These are phyloP conservation scores for Serendipita indica DNA, from an alignment of 768 basidiomycete species.

Conservation along the genomic window DNA sequence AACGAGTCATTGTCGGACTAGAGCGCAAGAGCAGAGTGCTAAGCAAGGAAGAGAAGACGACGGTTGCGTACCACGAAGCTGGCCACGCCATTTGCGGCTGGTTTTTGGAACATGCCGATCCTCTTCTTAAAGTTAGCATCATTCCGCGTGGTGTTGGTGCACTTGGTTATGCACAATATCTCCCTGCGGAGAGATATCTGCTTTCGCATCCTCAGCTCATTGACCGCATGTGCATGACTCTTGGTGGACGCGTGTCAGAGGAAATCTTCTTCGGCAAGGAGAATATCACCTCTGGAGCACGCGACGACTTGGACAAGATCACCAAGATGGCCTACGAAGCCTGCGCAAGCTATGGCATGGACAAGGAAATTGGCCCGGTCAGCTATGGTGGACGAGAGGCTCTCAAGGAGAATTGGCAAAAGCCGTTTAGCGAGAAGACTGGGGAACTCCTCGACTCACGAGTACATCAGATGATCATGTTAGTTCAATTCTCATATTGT, in stretches of 20 bases:
- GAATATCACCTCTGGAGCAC: conserved; percentile 94
- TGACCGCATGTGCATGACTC: conserved; percentile 96
- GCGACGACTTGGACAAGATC: conserved; percentile 96
- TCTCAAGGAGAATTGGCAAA: conserved; percentile 78
- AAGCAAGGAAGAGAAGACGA: conserved; percentile 93
- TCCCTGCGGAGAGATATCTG: conserved; percentile 90
- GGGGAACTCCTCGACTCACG: conserved; percentile 82
- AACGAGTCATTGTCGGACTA: conserved; percentile 92
- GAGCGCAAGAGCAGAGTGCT: conserved; percentile 92
- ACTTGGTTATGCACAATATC: conserved; percentile 89
- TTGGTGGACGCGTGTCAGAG: conserved; percentile 94
- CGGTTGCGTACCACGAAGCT: conserved; percentile 97
- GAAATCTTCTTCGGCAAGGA: conserved; percentile 90
- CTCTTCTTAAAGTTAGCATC: conserved; percentile 93
- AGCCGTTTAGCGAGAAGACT: conserved; percentile 97
- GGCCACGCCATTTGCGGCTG: conserved; percentile 97
- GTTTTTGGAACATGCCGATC: conserved; percentile 96
- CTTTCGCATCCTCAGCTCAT: conserved; percentile 87
- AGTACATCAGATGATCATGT: conserved; percentile 93
- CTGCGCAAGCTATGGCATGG: conserved; percentile 96
- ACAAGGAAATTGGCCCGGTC: conserved; percentile 82
- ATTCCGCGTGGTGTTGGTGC: conserved; percentile 94
- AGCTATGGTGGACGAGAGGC: conserved; percentile 86
- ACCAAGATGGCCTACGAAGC: conserved; percentile 96
- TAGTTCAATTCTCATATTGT: conserved; percentile 8